A percentile compares a stretch with the other conserved stretches of the same genome.
Conservation (phyloP, 1,284 basidiomycete genomes). For the Sanghuangporus weigelae region DNA sequence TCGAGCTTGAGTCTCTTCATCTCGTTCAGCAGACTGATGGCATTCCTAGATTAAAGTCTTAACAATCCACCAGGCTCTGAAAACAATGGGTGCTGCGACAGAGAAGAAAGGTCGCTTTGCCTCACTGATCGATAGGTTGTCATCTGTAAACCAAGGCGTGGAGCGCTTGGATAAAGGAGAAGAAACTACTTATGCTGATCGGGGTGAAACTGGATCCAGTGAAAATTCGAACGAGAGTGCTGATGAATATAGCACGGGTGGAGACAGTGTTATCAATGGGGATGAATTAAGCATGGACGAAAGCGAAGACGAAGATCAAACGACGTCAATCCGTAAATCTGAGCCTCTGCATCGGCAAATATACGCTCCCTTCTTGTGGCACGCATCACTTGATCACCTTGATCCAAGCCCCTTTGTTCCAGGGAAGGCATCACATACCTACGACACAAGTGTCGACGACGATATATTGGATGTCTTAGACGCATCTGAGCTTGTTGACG, state of each 20-base stretch:
- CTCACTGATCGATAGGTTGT: not conserved
- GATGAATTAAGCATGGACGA: not conserved
- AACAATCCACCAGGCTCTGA: constrained; percentile 11
- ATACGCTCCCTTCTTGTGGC: constrained; percentile 6
- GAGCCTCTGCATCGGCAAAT: constrained; percentile 3
- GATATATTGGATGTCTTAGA: constrained; percentile 33
- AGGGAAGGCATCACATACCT: constrained; percentile 21
- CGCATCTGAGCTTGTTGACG: constrained; percentile 35
- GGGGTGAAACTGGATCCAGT: not conserved
- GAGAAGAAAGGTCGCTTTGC: constrained; percentile 8
- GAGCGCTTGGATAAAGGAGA: not conserved
- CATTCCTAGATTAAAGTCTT: constrained; percentile 1
- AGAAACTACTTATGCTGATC: not conserved
- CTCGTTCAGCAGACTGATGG: constrained; percentile 22
- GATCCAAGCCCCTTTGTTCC: constrained; percentile 3
- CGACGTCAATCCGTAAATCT: not conserved
- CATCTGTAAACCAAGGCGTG: not conserved
- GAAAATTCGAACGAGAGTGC: not conserved
- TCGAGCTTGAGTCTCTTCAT: not conserved
- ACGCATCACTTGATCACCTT: constrained; percentile 10
- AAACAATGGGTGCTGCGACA: constrained; percentile 8
- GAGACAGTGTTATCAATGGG: not conserved
- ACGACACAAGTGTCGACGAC: not conserved
- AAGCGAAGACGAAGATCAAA: not conserved
- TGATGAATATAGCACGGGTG: not conserved